Conservation (phyloP, 345 rosid genomes). For the Populus simonii region DNA sequence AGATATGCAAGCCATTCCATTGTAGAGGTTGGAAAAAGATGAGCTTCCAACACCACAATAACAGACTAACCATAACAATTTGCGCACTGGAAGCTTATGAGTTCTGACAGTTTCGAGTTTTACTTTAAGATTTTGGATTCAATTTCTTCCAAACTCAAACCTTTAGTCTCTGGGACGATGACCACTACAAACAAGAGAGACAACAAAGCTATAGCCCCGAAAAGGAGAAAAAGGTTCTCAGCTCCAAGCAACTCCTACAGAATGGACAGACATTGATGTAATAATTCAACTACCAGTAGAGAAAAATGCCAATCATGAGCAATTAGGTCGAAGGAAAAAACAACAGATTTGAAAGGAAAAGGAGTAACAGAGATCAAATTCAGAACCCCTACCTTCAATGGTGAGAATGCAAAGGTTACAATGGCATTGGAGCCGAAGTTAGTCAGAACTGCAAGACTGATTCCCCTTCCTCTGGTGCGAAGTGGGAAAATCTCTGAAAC, state of each 20-base stretch:
- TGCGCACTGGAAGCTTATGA: not conserved
- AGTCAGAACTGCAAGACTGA: slow-evolving; percentile 37
- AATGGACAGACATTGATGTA: slow-evolving; percentile 13
- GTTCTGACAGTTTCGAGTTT: not conserved
- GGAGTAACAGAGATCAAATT: not conserved
- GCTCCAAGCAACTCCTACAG: slow-evolving; percentile 84
- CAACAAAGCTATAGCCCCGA: slow-evolving; percentile 70
- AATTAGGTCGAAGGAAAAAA: not conserved
- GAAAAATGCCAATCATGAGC: not conserved
- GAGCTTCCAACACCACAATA: not conserved
- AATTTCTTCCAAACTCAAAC: slow-evolving; percentile 92
- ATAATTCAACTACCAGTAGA: slow-evolving; percentile 1
- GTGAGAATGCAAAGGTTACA: slow-evolving; percentile 35
- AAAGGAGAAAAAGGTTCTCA: slow-evolving; percentile 80
- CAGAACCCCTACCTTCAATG: slow-evolving; percentile 22
- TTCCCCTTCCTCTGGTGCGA: slow-evolving; percentile 33
- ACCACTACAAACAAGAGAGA: slow-evolving; percentile 55
- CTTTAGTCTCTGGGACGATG: slow-evolving; percentile 90
- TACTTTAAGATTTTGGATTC: slow-evolving; percentile 77
- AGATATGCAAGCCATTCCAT: not conserved
- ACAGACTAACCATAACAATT: not conserved
- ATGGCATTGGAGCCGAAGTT: slow-evolving; percentile 37
- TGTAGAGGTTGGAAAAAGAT: not conserved
- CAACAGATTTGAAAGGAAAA: not conserved
- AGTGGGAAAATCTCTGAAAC: slow-evolving; percentile 35